Base-by-base conservation (phyloP, 192 early-diverging fungal species). In the Backusella westeae region DNA sequence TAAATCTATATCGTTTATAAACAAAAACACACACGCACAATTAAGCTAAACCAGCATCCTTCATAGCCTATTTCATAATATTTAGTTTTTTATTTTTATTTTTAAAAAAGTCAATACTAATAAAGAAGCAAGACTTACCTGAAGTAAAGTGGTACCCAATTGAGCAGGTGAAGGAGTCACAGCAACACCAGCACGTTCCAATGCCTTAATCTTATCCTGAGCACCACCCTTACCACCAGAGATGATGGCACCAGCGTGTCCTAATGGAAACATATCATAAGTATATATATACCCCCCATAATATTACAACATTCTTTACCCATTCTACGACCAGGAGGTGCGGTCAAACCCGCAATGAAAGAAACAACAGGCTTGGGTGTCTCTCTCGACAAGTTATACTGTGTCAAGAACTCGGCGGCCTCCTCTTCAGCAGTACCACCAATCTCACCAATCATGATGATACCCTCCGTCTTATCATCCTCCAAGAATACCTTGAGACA, bases 361-460 rank as follows among this genome's bases (percentile, higher is more conserved):
- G 97, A 98, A 21, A 99, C 98, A 49, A 99, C 96, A 29, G 97
- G 98, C 88, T 99, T 99, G 79, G 96, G 96, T 46, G 89, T 73
- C 56, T 80, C 87, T 67, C 93, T 93, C 23, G 93, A 90, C 82
- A 94, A 83, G 88, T 99, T 99, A 89, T 98, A 87, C 87, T 95
- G 80, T 63, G 93, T 97, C 82, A 99, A 89, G 89, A 94, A 99
- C 80, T 97, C 95, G 34, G 98, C 95, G 44, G 97, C 98, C 83
- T 97, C 95, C 84, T 99, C 98, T 88, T 99, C 98, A 67, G 98
- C 98, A 42, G 91, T 90, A 34, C 98, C 98, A 87, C 98, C 98
- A 82, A 99, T 99, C 84, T 99, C 98, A 78, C 98, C 98, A 88
- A 99, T 99, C 85, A 99, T 87, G 72, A 99, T 95, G 75, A 99